Evolutionary conservation across 495 filamentous ascomycete species (phyloP), one percentile per base, ranked within the genome.

Genomic region (Glarea lozoyensis): DNA sequence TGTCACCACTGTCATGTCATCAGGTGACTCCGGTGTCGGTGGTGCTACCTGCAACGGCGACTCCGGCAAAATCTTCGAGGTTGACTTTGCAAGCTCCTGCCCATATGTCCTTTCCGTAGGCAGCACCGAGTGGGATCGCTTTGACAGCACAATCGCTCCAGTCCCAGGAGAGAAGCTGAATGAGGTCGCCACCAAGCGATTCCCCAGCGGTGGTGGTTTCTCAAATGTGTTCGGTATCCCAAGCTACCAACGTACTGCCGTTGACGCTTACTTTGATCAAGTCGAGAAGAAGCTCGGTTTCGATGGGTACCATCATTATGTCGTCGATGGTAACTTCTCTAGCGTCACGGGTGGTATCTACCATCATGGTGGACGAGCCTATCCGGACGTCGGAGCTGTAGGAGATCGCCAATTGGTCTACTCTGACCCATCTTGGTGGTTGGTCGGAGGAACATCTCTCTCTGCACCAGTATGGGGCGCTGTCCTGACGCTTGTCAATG

Each of bases 361-460:
- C 33, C 40, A 53, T 21, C 45, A 42, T 17, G 41, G 41, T 11
- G 51, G 46, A 4, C 70, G 82, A 21, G 82, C 65, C 0, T 82
- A 75, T 40, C 81, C 82, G 0, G 82, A 87, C 42, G 70, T 87
- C 19, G 57, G 70, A 3, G 79, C 79, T 18, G 66, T 78, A 10
- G 79, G 73, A 12, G 76, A 77, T 31, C 68, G 73, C 22, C 68
- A 79, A 38, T 53, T 72, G 13, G 62, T 79, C 13, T 69, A 65
- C 24, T 62, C 67, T 12, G 53, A 58, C 20, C 70, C 68, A 0
- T 20, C 57, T 1, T 64, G 68, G 38, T 51, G 52, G 6, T 56
- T 67, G 4, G 60, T 75, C 24, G 72, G 73, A 12, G 77, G 79
- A 12, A 79, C 79, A 5, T 75, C 68, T 22, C 69, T 76, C n/a